A percentile compares a stretch with the other conserved stretches of the same genome.
These are phyloP conservation scores for Sicyos edulis DNA, from an alignment of 306 rosid genomes.

Conservation along the genomic window DNA sequence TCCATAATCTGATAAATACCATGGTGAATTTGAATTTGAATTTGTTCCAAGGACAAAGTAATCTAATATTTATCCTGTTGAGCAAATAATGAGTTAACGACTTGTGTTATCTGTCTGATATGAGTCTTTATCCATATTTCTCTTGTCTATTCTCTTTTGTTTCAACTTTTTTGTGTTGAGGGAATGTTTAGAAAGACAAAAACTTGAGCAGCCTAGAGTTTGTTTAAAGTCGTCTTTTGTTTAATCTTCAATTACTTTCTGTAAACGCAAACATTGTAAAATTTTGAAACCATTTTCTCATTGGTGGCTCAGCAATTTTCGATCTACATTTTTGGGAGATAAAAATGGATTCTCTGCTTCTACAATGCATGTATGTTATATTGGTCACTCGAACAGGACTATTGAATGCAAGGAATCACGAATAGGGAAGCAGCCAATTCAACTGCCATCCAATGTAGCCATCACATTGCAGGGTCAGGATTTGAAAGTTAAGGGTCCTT, in stretches of 20 bases:
- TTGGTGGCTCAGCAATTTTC: conserved; percentile 62
- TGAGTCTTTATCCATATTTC: neutral
- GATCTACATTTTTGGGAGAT: conserved; percentile 59
- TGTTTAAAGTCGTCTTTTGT: neutral
- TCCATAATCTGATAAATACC: neutral
- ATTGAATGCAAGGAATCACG: conserved; percentile 85
- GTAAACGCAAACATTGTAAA: conserved; percentile 5
- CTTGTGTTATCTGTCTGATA: neutral
- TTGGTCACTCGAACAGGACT: conserved; percentile 43
- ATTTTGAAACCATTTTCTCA: conserved; percentile 17
- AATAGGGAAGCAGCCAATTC: conserved; percentile 82
- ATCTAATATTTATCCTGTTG: neutral
- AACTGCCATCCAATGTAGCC: conserved; percentile 66
- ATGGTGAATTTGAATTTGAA: neutral
- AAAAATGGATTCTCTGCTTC: conserved; percentile 39
- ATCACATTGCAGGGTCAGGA: conserved; percentile 66
- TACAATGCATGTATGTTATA: conserved; percentile 33
- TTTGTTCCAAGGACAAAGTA: neutral
- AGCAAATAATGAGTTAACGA: neutral
- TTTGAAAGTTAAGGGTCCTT: conserved; percentile 75
- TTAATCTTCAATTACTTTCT: neutral
- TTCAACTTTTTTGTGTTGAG: neutral
- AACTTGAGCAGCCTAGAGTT: conserved; percentile 1
- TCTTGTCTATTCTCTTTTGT: conserved; percentile 1
- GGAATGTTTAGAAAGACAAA: neutral